phyloP scores from a whole-genome alignment of 768 basidiomycete species.

The Xerocomellus intermedius region DNA sequence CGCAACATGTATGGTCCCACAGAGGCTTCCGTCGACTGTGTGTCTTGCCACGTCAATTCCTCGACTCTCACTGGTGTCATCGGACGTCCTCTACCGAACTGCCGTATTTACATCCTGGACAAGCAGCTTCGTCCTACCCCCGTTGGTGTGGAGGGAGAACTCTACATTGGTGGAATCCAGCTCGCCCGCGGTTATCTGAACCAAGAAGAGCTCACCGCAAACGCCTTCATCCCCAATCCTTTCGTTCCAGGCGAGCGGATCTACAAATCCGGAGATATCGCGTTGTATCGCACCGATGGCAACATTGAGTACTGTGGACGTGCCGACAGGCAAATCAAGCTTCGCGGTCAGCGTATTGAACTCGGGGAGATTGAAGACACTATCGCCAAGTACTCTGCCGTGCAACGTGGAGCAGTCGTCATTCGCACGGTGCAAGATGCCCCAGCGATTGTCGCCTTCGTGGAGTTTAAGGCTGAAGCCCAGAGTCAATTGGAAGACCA shows the following conservation, averaged over 20 bases:
- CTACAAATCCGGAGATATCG: conserved; percentile 34
- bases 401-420: conserved; percentile 23
- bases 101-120: conserved; percentile 30
- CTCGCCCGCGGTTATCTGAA: conserved; percentile 24
- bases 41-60: conserved; percentile 25
- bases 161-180: conserved; percentile 22
- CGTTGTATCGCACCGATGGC: conserved; percentile 27
- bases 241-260: conserved; percentile 30
- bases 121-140: conserved; percentile 27
- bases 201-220: conserved; percentile 27
- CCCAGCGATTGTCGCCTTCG: conserved; percentile 31
- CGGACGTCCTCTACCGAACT: conserved; percentile 32
- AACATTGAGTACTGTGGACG: conserved; percentile 34
- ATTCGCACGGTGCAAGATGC: conserved; percentile 29
- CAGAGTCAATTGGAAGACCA: conserved; percentile 19
- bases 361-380: conserved; percentile 34
- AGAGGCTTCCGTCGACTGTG: conserved; percentile 31
- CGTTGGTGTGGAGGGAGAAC: conserved; percentile 29
- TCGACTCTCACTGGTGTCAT: conserved; percentile 23
- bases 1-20: conserved; percentile 37
- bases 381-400: conserved; percentile 23
- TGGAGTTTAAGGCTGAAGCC: conserved; percentile 20
- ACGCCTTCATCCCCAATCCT: conserved; percentile 30
- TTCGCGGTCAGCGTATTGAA: conserved; percentile 35
- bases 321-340: conserved; percentile 34